A percentile compares a stretch with the other conserved stretches of the same genome.
Evolutionary conservation across 23 red algal species (phyloP).

Genomic region (Gracilaria caudata): DNA sequence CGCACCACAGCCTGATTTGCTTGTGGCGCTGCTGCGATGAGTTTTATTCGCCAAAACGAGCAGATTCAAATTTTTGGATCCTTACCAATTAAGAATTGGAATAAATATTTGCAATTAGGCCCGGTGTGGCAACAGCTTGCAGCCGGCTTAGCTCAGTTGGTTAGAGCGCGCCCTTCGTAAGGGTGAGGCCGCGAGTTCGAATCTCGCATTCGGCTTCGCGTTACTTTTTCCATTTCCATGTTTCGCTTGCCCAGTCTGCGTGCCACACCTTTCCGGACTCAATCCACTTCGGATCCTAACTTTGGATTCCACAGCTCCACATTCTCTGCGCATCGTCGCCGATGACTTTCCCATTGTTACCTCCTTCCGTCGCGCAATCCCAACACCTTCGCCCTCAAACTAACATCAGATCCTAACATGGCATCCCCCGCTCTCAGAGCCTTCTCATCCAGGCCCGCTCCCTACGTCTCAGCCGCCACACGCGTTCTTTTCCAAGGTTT

Average conservation of each 20-base stretch:
- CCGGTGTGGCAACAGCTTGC: background rate
- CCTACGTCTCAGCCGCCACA: constrained; percentile 80
- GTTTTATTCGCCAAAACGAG: background rate
- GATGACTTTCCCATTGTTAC: background rate
- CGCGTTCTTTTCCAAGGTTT: constrained; percentile 98
- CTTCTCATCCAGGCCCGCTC: constrained; percentile 67
- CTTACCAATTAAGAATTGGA: too few species aligned
- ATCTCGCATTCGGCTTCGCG: constrained; percentile 70
- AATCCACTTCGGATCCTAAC: too few species aligned
- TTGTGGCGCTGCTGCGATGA: background rate
- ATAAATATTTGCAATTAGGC: background rate
- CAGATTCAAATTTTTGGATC: too few species aligned
- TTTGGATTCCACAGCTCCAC: background rate
- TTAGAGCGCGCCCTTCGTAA: constrained; percentile 86
- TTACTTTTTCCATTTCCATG: background rate
- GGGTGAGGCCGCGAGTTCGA: constrained; percentile 84
- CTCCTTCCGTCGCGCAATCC: too few species aligned
- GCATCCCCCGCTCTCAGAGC: constrained; percentile 10
- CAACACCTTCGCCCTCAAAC: background rate
- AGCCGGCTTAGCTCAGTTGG: constrained; percentile 83
- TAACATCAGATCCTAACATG: background rate
- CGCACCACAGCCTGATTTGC: background rate
- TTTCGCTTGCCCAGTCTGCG: too few species aligned
- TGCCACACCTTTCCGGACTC: too few species aligned
- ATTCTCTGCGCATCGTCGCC: background rate